Conservation (phyloP, 768 basidiomycete genomes). For the Kwoniella pini region DNA sequence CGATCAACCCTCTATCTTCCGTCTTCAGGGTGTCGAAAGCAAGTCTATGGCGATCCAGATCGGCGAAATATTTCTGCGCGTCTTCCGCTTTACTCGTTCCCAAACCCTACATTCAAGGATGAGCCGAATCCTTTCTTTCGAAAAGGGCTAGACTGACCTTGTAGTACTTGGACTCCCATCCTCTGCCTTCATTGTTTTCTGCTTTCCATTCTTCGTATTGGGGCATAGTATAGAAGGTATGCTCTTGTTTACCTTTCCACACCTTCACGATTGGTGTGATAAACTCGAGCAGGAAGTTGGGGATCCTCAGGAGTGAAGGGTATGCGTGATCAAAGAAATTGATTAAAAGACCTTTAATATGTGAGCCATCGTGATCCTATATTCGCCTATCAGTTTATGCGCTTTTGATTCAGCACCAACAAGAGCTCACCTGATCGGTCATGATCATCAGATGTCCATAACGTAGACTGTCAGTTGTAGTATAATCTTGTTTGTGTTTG, state of each 20-base stretch:
- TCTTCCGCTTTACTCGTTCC: slow-evolving; percentile 89
- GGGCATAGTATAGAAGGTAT: slow-evolving; percentile 94
- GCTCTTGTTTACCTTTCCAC: slow-evolving; percentile 70
- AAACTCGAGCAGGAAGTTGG: slow-evolving; percentile 94
- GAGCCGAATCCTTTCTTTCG: no score
- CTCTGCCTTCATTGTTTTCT: slow-evolving; percentile 69
- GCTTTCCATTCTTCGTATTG: slow-evolving; percentile 94
- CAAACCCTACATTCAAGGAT: slow-evolving; percentile 93
- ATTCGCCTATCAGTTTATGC: no score
- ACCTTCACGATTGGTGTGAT: slow-evolving; percentile 97
- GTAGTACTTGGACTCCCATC: slow-evolving; percentile 94
- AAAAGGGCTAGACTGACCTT: slow-evolving; percentile 70
- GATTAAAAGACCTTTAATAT: slow-evolving; percentile 98
- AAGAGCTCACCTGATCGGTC: slow-evolving; percentile 85
- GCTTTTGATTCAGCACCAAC: no score
- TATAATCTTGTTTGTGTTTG: slow-evolving; percentile 90
- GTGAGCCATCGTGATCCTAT: slow-evolving; percentile 99
- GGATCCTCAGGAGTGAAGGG: slow-evolving; percentile 85
- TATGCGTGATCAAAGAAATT: slow-evolving; percentile 97
- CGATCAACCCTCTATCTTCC: slow-evolving; percentile 84
- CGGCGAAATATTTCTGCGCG: slow-evolving; percentile 86
- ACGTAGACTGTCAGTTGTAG: slow-evolving; percentile 66
- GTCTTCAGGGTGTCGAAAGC: slow-evolving; percentile 78
- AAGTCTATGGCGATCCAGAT: slow-evolving; percentile 92
- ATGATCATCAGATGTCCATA: slow-evolving; percentile 98